Percentiles rank a stretch among this genome's conserved stretches.
phyloP scores from a whole-genome alignment of 176 grass and related monocot species.

The Leersia perrieri region DNA sequence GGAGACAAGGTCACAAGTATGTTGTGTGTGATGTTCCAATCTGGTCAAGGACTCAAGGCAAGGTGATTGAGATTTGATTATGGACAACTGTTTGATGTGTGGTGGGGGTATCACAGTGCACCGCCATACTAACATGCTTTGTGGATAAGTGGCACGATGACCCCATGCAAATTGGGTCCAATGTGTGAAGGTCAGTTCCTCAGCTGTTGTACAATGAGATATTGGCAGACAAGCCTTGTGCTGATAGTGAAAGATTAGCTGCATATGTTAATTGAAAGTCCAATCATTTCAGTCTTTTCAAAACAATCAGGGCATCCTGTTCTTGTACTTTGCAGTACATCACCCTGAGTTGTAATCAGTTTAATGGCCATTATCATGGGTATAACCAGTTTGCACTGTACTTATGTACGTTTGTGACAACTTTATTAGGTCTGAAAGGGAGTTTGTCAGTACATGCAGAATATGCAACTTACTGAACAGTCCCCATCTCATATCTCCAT shows the following conservation, averaged over 20 bases:
- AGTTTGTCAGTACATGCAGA: not conserved
- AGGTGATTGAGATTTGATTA: not conserved
- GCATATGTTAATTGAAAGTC: not conserved
- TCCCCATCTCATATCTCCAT: not conserved
- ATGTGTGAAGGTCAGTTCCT: not conserved
- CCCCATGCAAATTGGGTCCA: not conserved
- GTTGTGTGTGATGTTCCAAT: not conserved
- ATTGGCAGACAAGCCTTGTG: not conserved
- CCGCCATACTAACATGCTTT: not conserved
- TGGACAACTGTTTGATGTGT: not conserved
- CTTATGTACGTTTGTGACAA: not conserved
- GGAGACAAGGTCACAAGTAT: not conserved
- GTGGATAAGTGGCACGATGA: not conserved
- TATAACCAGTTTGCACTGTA: not conserved
- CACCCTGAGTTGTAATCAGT: slow-evolving; percentile 4
- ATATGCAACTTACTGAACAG: slow-evolving; percentile 2
- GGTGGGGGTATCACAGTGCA: not conserved
- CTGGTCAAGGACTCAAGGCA: not conserved
- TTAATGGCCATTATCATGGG: not conserved
- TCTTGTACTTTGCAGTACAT: not conserved
- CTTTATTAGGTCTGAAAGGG: slow-evolving; percentile 3
- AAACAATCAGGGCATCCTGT: not conserved
- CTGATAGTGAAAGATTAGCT: not conserved
- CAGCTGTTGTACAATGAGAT: not conserved
- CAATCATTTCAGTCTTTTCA: not conserved